These are phyloP conservation scores for Mucor mucedo DNA, from an alignment of 371 early-diverging fungal species.

Conservation along the genomic window DNA sequence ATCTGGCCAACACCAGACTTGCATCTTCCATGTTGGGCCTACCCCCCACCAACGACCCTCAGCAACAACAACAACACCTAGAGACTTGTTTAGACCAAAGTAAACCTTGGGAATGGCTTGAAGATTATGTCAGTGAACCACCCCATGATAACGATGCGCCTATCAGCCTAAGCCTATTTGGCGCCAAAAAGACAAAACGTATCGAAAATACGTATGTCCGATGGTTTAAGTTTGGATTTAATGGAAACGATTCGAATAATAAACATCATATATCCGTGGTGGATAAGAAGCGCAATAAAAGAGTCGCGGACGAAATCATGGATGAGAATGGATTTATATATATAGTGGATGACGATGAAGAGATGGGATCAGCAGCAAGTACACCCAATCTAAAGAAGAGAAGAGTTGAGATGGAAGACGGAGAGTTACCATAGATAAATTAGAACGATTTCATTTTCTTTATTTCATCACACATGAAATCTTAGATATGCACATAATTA, in stretches of 20 bases:
- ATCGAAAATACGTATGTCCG: conserved; percentile 44
- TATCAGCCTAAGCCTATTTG: conserved; percentile 44
- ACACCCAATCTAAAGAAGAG: conserved; percentile 11
- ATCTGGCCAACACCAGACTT: conserved; percentile 50
- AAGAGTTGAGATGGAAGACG: conserved; percentile 32
- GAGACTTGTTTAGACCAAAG: conserved; percentile 51
- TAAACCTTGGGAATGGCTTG: conserved; percentile 71
- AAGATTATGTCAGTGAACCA: conserved; percentile 57
- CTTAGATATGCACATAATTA: no score
- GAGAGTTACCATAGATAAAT: conserved; percentile 24
- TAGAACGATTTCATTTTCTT: not conserved
- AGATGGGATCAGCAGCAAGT: not conserved
- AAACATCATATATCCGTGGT: conserved; percentile 3
- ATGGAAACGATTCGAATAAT: conserved; percentile 8
- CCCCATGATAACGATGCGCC: conserved; percentile 56
- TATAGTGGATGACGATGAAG: conserved; percentile 25
- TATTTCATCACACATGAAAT: not conserved
- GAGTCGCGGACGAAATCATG: conserved; percentile 9
- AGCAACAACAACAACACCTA: conserved; percentile 49
- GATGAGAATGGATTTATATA: conserved; percentile 26
- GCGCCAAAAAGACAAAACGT: conserved; percentile 42
- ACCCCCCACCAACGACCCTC: conserved; percentile 30
- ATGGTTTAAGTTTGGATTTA: conserved; percentile 54
- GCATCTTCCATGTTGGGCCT: conserved; percentile 38
- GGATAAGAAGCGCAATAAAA: conserved; percentile 8